Base-by-base conservation (phyloP, 1,284 basidiomycete species). In the Hemileia vastatrix region DNA sequence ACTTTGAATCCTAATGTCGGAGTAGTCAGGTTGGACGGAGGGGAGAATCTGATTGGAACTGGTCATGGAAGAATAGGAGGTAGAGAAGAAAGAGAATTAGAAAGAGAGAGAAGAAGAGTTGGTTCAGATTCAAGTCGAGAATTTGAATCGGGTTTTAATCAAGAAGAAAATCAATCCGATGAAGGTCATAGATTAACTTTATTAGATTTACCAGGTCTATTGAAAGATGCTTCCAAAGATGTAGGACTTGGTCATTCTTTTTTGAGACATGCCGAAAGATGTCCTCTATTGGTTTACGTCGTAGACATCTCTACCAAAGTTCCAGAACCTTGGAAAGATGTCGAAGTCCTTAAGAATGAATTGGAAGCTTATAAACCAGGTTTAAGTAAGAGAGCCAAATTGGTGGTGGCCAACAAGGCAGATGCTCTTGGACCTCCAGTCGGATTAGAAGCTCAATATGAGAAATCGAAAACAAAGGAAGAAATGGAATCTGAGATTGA, bases 351-450 rank as follows among this genome's bases (percentile, higher is more conserved):
- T 1, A 62, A 65, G 32, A 57, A 65, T 50, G 74, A 76, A 56
- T 67, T 76, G 8, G 69, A 72, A 4, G 64, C 60, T 4, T 76
- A 74, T 47, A 55, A 66, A 4, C 27, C 65, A 0, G 73, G 71
- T 18, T 60, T 76, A 5, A 68, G 66, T 3, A 44, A 24, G 0
- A 69, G 70, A n/a, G 66, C 68, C 2, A 54, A 55, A 13, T 33
- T 71, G 24, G 66, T 75, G 4, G 70, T 74, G 24, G 70, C 70
- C 18, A 72, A 72, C 64, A 71, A 72, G 59, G 71, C 70, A 6
- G 72, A 72, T 40, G 36, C 36, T 40, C 15, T 40, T 11, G 36
- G 36, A 11, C 36, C 36, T 9, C 8, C 11, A 11, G 8, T 40
- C 8, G 36, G 36, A 40, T 40, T 40, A 15, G 36, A 40, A 15